phyloP scores from a whole-genome alignment of 1,284 basidiomycete genomes.

The Somion occarium region DNA sequence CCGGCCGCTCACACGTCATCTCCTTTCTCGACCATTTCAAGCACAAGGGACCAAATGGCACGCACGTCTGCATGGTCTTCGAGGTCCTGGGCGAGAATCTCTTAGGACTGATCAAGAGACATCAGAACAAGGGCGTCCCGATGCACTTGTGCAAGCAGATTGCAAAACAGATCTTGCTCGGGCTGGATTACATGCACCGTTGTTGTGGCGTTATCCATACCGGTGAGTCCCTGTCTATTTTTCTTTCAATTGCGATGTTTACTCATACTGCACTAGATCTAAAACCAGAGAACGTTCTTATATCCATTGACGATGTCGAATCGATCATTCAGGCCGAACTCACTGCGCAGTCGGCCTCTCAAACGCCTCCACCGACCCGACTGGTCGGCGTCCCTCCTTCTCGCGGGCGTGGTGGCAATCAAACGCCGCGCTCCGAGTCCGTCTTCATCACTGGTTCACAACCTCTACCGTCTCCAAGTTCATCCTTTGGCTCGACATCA shows the following conservation, averaged over 20 bases:
- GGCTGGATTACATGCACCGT: conserved; percentile 96
- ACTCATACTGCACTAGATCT: conserved; percentile 62
- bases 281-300: conserved; percentile 97
- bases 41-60: conserved; percentile 95
- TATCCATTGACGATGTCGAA: conserved; percentile 97
- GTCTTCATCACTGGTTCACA: conserved; percentile 93
- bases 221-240: conserved; percentile 33
- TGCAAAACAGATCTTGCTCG: conserved; percentile 93
- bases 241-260: conserved; percentile 11
- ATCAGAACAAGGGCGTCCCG: conserved; percentile 93
- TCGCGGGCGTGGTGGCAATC: conserved; percentile 71
- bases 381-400: conserved; percentile 94
- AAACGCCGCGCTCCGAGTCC: conserved; percentile 60
- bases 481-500: conserved; percentile 67
- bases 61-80: conserved; percentile 99
- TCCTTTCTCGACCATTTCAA: conserved; percentile 96
- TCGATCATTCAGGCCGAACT: conserved; percentile 88
- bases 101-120: conserved; percentile 95
- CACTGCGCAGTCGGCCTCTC: conserved; percentile 45
- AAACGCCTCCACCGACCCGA: conserved; percentile 58
- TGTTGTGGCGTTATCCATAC: conserved; percentile 96
- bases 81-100: conserved; percentile 98
- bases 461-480: conserved; percentile 80
- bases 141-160: conserved; percentile 95
- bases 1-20: conserved; percentile 84